phyloP scores from a whole-genome alignment of 2,329 filamentous ascomycete genomes.

The Colletotrichum orchidophilum region DNA sequence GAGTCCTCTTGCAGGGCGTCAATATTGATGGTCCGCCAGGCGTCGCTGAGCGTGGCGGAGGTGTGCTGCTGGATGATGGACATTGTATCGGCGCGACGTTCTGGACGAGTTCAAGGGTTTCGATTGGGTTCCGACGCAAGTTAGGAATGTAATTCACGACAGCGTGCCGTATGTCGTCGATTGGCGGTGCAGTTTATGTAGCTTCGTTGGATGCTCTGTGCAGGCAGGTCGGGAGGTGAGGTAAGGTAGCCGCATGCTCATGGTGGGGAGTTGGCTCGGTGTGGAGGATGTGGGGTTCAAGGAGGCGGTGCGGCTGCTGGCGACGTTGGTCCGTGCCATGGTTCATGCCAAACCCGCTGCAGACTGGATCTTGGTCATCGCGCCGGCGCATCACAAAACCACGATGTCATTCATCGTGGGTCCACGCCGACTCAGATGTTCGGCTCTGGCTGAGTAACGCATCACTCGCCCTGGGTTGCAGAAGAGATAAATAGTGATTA shows the following conservation, averaged over 20 bases:
- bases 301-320: slow-evolving; percentile 28
- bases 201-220: slow-evolving; percentile 6
- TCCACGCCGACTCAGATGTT: neutral
- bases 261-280: slow-evolving; percentile 29
- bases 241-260: slow-evolving; percentile 29
- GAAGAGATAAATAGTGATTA: neutral
- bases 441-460: neutral
- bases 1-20: slow-evolving; percentile 92
- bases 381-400: neutral
- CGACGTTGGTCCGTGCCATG: slow-evolving; percentile 12
- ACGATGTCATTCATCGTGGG: neutral
- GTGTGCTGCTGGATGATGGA: slow-evolving; percentile 75
- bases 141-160: neutral
- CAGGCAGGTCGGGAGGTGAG: slow-evolving; percentile 20
- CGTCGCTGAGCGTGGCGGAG: slow-evolving; percentile 67
- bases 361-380: neutral
- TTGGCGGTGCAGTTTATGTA: neutral
- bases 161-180: neutral
- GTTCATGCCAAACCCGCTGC: neutral
- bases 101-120: neutral
- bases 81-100: slow-evolving; percentile 51
- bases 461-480: neutral
- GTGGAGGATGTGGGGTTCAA: slow-evolving; percentile 32
- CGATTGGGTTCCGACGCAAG: neutral
- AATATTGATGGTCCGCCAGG: slow-evolving; percentile 92